Conservation (phyloP, 2,329 filamentous ascomycete species). For the Fusarium tanahbumbuense region DNA sequence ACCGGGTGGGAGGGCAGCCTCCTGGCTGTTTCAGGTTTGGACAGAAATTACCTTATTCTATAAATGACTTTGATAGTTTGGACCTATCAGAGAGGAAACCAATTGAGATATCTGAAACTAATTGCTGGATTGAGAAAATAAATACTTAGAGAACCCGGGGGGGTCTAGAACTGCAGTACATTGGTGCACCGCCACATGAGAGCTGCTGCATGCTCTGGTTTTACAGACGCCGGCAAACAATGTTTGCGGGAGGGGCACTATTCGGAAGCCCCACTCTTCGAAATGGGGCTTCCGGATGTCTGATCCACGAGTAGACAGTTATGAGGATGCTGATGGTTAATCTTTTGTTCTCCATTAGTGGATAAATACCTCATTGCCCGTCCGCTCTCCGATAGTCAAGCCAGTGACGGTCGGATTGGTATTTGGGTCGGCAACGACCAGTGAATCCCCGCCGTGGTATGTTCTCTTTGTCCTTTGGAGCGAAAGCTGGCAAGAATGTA, state of each 20-base stretch:
- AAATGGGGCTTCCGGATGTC: too few relatives aligned
- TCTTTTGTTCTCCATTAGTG: accelerated
- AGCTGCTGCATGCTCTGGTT: background rate
- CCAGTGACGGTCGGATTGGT: background rate
- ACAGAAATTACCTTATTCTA: background rate
- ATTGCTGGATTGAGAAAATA: background rate
- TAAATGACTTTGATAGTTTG: too few relatives aligned
- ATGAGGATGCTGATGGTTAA: background rate
- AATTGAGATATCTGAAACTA: background rate
- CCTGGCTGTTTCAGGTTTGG: background rate
- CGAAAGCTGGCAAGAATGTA: background rate
- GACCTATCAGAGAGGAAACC: background rate
- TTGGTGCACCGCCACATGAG: background rate
- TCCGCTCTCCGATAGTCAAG: background rate
- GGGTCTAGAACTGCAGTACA: background rate
- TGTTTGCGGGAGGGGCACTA: background rate
- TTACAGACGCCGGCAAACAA: background rate
- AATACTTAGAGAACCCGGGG: background rate
- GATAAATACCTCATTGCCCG: background rate
- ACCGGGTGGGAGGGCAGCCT: background rate
- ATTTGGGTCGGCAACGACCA: background rate
- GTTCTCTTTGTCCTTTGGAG: background rate
- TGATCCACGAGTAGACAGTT: background rate
- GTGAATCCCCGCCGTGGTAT: accelerated
- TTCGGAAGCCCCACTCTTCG: too few relatives aligned